Base-by-base conservation (phyloP, 176 grass and related monocot species). In the Pontederia paniculata region DNA sequence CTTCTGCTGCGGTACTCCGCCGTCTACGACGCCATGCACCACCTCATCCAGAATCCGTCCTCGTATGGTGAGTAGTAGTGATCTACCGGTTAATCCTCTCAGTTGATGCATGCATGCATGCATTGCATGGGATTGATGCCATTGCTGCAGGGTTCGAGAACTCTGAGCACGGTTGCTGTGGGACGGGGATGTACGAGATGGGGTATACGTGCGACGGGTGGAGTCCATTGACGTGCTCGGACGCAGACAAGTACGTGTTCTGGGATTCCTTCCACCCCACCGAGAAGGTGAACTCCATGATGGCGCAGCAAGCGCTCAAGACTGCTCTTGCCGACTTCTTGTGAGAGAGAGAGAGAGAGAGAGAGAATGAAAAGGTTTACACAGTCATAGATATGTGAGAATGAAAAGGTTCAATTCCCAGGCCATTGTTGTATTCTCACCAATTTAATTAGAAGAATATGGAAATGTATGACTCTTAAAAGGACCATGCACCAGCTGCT, bases 1-100 rank as follows among this genome's bases (percentile, higher is more conserved):
- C 31, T 79, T 9, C 70, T 74, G 12, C 12, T 89, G 18, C 68
- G 48, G 42, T 70, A 84, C 9, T 80, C 77, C 12, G 65, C 77
- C 47, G 6, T 84, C 43, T 89, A 84, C 42, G 81, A 66, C 41
- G 42, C 78, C 23, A 17, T 89, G 51, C 20, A 28, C 9, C 47
- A 23, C 57, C 44, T 84, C 13, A 9, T 84, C 10, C 62, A 71
- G 19, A 45, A 81, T 13, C 77, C 74, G 9, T 42, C 20, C 17
- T 1, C 8, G 5, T 77, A 84, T 23, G 85, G 82, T 77, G 56
- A 50, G 48, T 17, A 52, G 17, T n/a, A n/a, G n/a, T n/a, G n/a
- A n/a, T n/a, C n/a, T n/a, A n/a, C n/a, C n/a, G n/a, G n/a, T n/a
- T n/a, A 50, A 50, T 50, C 48, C 9, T 4, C 3, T 0, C 1